Base-by-base conservation (phyloP, 345 rosid species). In the Bruguiera gymnorhiza region DNA sequence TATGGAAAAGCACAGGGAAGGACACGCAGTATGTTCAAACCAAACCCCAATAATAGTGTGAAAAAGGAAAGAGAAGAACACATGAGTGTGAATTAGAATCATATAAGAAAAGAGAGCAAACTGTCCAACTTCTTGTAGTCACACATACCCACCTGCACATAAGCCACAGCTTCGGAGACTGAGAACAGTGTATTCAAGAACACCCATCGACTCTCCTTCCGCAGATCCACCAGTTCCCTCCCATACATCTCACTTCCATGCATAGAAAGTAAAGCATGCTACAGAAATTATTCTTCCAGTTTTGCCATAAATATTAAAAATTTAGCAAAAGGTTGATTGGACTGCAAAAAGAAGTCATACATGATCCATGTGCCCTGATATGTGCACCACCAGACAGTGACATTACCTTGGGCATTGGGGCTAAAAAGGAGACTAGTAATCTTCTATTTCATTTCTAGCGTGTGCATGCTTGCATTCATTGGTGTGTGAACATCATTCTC, bases 121-220 rank as follows among this genome's bases (percentile, higher is more conserved):
- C 34, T 36, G 9, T 55, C 13, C 32, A 56, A 67, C 24, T 18
- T 57, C 27, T 39, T 26, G 63, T 37, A 57, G 39, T 9, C 57
- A 68, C 21, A 24, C 32, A 26, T 48, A 43, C 51, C 60, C 77
- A 91, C 98, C 94, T 93, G 97, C 87, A 90, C 89, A 78, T 80
- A 93, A 39, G 97, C 96, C 75, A 93, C 91, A 63, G 94, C 98
- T 80, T 93, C 98, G 50, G 98, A 93, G 70, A 93, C 98, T 50
- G 98, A 93, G 79, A 93, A 93, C 23, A 93, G 79, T 4, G 98
- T 93, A 76, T 93, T 91, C 74, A 93, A 91, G 74, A 93, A 93
- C 75, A 80, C 97, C 98, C 97, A 93, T 52, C 88, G 92, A 69
- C 78, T 83, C 82, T 91, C 89, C 75, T 91, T 94, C 75, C 98